A percentile compares a stretch with the other conserved stretches of the same genome.
Evolutionary conservation across 2,329 filamentous ascomycete genomes (phyloP).

Genomic region (Colletotrichum sp.): DNA sequence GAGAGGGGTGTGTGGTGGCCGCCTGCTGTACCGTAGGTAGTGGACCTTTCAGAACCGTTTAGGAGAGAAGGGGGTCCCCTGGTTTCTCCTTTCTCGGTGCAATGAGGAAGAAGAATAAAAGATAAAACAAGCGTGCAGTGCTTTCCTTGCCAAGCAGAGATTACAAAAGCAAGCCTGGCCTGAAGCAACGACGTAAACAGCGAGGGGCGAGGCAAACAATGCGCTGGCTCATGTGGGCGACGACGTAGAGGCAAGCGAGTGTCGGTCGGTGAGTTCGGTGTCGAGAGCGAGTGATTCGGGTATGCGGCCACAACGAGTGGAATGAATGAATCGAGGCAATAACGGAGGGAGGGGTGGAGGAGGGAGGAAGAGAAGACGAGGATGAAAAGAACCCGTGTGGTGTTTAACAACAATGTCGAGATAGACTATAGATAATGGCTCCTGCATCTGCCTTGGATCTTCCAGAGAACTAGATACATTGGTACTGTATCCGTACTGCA

Average conservation of each 20-base stretch:
- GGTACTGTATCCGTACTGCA: not conserved
- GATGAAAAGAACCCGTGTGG: not conserved
- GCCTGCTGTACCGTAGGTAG: not conserved
- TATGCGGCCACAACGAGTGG: not conserved
- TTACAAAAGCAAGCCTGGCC: not conserved
- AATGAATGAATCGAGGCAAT: conserved; percentile 2
- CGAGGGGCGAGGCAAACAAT: not conserved
- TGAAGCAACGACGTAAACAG: not conserved
- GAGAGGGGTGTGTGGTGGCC: not conserved
- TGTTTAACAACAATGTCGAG: not conserved
- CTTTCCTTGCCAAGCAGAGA: conserved; percentile 13
- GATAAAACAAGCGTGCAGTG: not conserved
- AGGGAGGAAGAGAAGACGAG: not conserved
- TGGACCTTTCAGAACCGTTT: conserved; percentile 11
- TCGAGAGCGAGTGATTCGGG: not conserved
- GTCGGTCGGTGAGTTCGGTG: not conserved
- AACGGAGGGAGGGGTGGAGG: not conserved
- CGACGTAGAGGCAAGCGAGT: conserved; percentile 1
- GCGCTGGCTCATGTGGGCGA: not conserved
- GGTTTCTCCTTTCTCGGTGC: conserved; percentile 15
- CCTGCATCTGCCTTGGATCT: not conserved
- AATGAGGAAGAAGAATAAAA: not conserved
- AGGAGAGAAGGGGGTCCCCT: conserved; percentile 16
- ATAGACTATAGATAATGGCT: conserved; percentile 1
- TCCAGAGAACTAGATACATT: not conserved